Conservation (phyloP, 2,329 filamentous ascomycete species). For the Leptographium procerum region DNA sequence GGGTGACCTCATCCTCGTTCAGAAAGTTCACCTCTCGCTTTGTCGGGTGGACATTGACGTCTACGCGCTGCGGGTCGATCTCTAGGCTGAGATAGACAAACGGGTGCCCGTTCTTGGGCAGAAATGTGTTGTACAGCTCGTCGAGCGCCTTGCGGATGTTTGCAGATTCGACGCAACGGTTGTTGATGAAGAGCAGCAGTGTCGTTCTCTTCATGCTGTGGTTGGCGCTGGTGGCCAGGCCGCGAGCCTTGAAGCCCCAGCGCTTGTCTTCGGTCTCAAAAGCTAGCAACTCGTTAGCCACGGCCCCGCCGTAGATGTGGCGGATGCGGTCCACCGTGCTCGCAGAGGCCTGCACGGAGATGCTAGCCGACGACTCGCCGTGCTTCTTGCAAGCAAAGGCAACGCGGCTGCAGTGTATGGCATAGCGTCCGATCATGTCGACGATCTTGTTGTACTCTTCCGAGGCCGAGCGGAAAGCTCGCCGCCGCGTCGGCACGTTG, state of each 20-base stretch:
- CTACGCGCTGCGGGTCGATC: constrained; percentile 82
- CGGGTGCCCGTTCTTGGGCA: constrained; percentile 89
- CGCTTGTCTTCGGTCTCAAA: constrained; percentile 61
- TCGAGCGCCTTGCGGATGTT: constrained; percentile 83
- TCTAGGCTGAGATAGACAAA: constrained; percentile 88
- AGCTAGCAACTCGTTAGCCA: constrained; percentile 80
- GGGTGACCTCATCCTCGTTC: constrained; percentile 93
- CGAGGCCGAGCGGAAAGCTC: constrained; percentile 79
- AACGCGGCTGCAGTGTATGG: constrained; percentile 82
- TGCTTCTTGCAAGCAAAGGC: constrained; percentile 96
- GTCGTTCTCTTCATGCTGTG: constrained; percentile 85
- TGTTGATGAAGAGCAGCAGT: constrained; percentile 89
- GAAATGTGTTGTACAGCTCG: constrained; percentile 74
- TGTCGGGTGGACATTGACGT: constrained; percentile 96
- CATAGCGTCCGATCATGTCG: constrained; percentile 86
- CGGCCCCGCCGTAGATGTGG: constrained; percentile 71
- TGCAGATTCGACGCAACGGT: constrained; percentile 82
- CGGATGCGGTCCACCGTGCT: constrained; percentile 73
- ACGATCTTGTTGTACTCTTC: constrained; percentile 98
- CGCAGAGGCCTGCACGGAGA: constrained; percentile 66
- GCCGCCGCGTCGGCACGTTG: constrained; percentile 79
- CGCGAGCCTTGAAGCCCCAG: constrained; percentile 74
- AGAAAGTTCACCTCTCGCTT: constrained; percentile 96
- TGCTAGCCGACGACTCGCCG: constrained; percentile 71
- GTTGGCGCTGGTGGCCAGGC: constrained; percentile 84